These are phyloP conservation scores for Pholiota adiposa DNA, from an alignment of 1,284 basidiomycete genomes.

Conservation along the genomic window DNA sequence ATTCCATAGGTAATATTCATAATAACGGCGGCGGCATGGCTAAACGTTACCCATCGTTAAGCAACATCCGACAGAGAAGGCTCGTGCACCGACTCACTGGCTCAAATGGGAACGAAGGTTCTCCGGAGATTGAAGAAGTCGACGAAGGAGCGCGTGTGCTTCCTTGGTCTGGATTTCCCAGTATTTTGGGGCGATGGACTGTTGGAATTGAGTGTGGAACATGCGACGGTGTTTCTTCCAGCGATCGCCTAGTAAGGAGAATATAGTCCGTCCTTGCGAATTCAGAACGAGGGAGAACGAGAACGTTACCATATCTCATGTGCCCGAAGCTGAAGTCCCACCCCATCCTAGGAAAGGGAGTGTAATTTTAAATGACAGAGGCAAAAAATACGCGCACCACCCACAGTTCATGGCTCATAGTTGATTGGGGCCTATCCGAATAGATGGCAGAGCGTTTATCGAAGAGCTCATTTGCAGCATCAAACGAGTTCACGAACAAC, in stretches of 20 bases:
- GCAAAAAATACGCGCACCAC: background rate
- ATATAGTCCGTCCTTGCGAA: background rate
- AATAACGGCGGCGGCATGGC: conserved; percentile 44
- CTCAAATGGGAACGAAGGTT: conserved; percentile 46
- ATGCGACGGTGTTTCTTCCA: conserved; percentile 54
- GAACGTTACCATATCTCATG: conserved; percentile 46
- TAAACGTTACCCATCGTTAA: conserved; percentile 18
- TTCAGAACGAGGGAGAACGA: background rate
- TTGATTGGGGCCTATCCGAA: conserved; percentile 42
- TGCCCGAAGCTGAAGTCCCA: conserved; percentile 57
- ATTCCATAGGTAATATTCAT: conserved; percentile 44
- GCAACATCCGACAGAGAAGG: background rate
- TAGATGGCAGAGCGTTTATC: conserved; percentile 51
- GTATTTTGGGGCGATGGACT: conserved; percentile 37
- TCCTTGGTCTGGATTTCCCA: conserved; percentile 43
- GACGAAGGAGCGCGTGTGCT: conserved; percentile 41
- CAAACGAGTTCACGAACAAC: conserved; percentile 47
- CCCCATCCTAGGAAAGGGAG: conserved; percentile 44
- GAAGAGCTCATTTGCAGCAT: conserved; percentile 44
- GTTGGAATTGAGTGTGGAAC: conserved; percentile 50
- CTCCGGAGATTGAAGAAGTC: conserved; percentile 40
- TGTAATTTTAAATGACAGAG: too few relatives aligned
- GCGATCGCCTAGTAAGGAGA: conserved; percentile 36
- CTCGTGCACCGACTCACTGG: conserved; percentile 36
- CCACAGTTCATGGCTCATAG: conserved; percentile 39